Base-by-base conservation (phyloP, 2,329 filamentous ascomycete genomes). In the Cladosporium phlei region DNA sequence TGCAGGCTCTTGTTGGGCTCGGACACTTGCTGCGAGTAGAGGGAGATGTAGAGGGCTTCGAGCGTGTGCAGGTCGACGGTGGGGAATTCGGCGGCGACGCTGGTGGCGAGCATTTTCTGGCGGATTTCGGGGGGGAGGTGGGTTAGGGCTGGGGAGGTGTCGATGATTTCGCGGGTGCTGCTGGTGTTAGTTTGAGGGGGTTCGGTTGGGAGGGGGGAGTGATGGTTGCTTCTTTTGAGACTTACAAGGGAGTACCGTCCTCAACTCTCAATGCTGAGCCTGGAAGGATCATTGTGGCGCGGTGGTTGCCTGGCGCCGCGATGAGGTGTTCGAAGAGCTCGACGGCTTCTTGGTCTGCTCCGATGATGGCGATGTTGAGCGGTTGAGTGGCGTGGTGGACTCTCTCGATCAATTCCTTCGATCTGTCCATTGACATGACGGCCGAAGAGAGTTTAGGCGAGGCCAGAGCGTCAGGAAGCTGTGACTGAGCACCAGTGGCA, bases 321-420 rank as follows among this genome's bases (percentile, higher is more conserved):
- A 54, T 51, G 12, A 59, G 21, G 19, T 59, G 51, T 34, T 56
- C 47, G 27, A 58, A 58, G 8, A 58, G 38, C 29, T 59, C 56
- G 1, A 51, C 55, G 3, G 57, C 54, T 48, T 57, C 53, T 38
- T 58, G 56, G 24, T 54, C 49, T 4, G 51, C 48, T n/a, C 57
- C 57, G 19, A 59, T 44, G 7, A 59, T 50, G 5, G 57, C 57
- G 3, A 59, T 54, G 35, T 52, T 53, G 9, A 54, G 30, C 11
- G 50, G 37, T 35, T 48, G 38, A 33, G 47, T 34, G 11, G 50
- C 33, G 22, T 43, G 42, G 17, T 34, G 39, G 16, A 55, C 19
- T 21, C 43, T 57, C 39, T 54, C 38, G 22, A 58, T 22, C 19
- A 59, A 39, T 24, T 43, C 37, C 16, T 39, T 46, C n/a, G 47